A percentile compares a stretch with the other conserved stretches of the same genome.
Evolutionary conservation across 345 rosid genomes (phyloP).

Genomic region (Orychophragmus violaceus): DNA sequence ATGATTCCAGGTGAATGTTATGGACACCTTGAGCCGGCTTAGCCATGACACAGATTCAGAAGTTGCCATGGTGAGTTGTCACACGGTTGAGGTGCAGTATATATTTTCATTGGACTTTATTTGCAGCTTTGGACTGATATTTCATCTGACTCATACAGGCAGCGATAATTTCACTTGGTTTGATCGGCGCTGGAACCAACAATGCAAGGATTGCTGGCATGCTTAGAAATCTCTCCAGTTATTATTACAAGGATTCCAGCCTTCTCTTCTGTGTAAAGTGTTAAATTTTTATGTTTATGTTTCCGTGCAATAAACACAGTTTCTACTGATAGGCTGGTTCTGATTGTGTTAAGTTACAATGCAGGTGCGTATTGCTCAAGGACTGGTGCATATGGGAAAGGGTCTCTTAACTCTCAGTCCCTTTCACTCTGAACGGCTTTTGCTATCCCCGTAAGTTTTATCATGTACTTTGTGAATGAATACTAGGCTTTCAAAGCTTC

Average conservation of each 20-base stretch:
- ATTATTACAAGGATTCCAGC: slow-evolving; percentile 85
- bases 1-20: slow-evolving; percentile 70
- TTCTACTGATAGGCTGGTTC: slow-evolving; percentile 10
- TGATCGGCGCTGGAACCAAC: slow-evolving; percentile 96
- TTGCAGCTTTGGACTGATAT: background rate
- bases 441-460: slow-evolving; percentile 78
- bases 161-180: slow-evolving; percentile 81
- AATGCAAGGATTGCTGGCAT: slow-evolving; percentile 94
- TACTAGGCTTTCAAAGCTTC: background rate
- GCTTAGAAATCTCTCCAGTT: slow-evolving; percentile 95
- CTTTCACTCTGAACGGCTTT: slow-evolving; percentile 83
- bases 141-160: slow-evolving; percentile 47
- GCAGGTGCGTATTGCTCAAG: slow-evolving; percentile 96
- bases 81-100: background rate
- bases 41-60: slow-evolving; percentile 97
- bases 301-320: background rate
- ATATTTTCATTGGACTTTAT: background rate
- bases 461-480: background rate
- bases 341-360: slow-evolving; percentile 2
- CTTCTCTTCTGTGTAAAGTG: slow-evolving; percentile 84
- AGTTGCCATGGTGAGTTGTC: slow-evolving; percentile 78
- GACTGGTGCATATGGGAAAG: slow-evolving; percentile 89
- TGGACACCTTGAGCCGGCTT: slow-evolving; percentile 94
- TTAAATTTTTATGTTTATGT: background rate
- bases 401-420: slow-evolving; percentile 90